These are phyloP conservation scores for Dentipellis fragilis DNA, from an alignment of 768 basidiomycete species.

Conservation along the genomic window DNA sequence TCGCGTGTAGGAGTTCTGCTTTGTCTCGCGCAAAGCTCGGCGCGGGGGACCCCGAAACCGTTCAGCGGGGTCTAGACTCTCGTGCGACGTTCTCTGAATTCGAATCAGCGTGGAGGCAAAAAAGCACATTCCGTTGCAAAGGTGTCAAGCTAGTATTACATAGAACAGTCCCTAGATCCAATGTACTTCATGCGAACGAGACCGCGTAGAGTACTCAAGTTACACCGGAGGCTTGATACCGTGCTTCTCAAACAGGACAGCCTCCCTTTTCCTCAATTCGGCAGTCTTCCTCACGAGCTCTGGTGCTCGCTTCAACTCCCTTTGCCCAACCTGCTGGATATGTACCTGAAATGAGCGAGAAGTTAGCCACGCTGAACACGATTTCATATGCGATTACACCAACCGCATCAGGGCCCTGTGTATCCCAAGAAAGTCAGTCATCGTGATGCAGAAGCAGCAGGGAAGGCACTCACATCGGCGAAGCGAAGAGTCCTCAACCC, in stretches of 20 bases:
- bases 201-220: not conserved
- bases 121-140: no score
- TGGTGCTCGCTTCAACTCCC: conserved; percentile 74
- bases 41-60: no score
- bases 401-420: conserved; percentile 72
- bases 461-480: conserved; percentile 54
- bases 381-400: conserved; percentile 14
- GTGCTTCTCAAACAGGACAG: conserved; percentile 45
- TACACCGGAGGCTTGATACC: conserved; percentile 52
- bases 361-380: not conserved
- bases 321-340: conserved; percentile 88
- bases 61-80: no score
- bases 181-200: not conserved
- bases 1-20: no score
- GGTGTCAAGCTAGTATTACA: not conserved
- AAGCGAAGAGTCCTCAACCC: conserved; percentile 78
- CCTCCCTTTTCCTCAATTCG: conserved; percentile 52
- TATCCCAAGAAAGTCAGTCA: conserved; percentile 1
- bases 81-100: no score
- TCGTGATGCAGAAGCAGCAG: not conserved
- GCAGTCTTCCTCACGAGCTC: conserved; percentile 42
- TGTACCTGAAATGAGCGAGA: conserved; percentile 51
- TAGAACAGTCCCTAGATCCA: not conserved
- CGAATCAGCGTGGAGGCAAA: no score
- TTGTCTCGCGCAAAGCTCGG: no score